Conservation (phyloP, 2,329 filamentous ascomycete species). For the Dryadomyces quercivorus region DNA sequence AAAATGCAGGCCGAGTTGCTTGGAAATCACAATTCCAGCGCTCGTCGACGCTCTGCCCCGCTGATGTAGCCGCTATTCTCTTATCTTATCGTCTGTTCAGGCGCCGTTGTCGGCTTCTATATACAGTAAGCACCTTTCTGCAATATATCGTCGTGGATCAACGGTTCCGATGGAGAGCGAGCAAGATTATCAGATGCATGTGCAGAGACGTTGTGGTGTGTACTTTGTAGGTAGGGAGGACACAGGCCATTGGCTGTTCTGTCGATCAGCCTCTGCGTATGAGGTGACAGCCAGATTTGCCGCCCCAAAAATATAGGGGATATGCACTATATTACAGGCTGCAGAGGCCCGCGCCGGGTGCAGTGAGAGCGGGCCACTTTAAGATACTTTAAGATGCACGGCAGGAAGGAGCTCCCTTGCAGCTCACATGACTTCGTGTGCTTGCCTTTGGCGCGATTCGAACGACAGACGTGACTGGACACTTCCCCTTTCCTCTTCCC, state of each 20-base stretch:
- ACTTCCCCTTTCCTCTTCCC: not conserved
- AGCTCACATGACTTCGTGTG: conserved; percentile 15
- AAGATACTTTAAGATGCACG: too few relatives aligned
- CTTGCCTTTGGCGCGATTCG: conserved; percentile 6
- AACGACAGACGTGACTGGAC: conserved; percentile 5
- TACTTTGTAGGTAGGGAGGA: not conserved
- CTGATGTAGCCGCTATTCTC: conserved; percentile 6
- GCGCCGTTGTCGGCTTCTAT: not conserved
- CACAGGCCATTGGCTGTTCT: not conserved
- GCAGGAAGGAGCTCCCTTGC: conserved; percentile 8
- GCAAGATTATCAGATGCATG: not conserved
- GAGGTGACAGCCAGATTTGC: not conserved
- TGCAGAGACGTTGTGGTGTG: not conserved
- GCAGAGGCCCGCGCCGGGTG: too few relatives aligned
- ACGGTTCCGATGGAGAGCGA: not conserved
- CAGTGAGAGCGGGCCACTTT: too few relatives aligned
- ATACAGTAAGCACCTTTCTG: too few relatives aligned
- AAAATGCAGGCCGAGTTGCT: conserved; percentile 7
- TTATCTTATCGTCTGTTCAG: conserved; percentile 8
- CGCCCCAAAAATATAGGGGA: too few relatives aligned
- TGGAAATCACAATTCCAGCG: conserved; percentile 6
- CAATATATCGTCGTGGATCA: not conserved
- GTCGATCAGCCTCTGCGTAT: not conserved
- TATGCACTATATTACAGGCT: not conserved
- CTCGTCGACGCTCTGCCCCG: conserved; percentile 3